Percentiles rank a stretch among this genome's conserved stretches.
These are phyloP conservation scores for Trametes cinnabarina DNA, from an alignment of 768 basidiomycete species.

Conservation along the genomic window DNA sequence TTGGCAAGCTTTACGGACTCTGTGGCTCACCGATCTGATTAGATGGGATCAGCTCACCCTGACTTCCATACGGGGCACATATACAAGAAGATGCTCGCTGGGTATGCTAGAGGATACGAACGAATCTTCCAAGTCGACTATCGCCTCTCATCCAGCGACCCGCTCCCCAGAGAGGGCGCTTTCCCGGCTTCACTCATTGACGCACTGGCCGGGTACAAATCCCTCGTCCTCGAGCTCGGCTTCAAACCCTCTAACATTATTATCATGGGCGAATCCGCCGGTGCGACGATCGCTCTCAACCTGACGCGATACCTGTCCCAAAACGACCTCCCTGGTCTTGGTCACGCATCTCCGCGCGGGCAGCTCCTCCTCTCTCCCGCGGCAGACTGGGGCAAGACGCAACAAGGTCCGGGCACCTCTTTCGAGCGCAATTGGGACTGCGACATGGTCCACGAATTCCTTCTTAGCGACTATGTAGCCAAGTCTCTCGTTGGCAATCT, in stretches of 20 bases:
- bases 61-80: constrained; percentile 7
- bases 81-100: constrained; percentile 17
- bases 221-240: constrained; percentile 43
- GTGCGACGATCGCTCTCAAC: constrained; percentile 47
- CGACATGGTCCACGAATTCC: constrained; percentile 8
- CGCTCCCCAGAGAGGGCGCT: constrained; percentile 34
- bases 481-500: constrained; percentile 4
- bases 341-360: constrained; percentile 28
- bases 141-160: constrained; percentile 35
- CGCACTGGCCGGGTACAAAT: constrained; percentile 47
- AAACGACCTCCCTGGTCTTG: constrained; percentile 20
- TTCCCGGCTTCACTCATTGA: constrained; percentile 57
- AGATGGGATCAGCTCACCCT: constrained; percentile 16
- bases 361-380: constrained; percentile 36
- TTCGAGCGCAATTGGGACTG: not conserved
- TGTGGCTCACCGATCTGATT: not conserved
- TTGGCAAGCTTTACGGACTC: no score
- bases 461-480: not conserved
- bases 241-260: constrained; percentile 47
- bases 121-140: constrained; percentile 45
- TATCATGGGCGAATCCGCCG: constrained; percentile 54
- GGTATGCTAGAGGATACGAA: not conserved
- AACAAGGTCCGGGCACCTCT: constrained; percentile 10
- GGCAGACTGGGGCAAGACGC: constrained; percentile 20
- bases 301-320: constrained; percentile 37